Evolutionary conservation across 2,329 filamentous ascomycete species (phyloP).

Genomic region (Talaromyces funiculosus): DNA sequence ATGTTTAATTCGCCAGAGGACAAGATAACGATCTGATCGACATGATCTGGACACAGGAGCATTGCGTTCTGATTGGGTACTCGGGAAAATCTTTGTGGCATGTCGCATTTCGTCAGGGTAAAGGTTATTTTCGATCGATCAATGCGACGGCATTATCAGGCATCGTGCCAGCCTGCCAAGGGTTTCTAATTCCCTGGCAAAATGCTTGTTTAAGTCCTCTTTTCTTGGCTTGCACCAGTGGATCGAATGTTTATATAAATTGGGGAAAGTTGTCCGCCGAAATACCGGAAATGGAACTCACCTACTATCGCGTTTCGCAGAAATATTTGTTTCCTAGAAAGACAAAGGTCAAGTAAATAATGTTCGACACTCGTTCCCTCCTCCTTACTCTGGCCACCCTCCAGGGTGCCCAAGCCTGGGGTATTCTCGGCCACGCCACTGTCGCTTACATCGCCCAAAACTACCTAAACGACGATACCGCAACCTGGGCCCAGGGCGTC

Average conservation of each 20-base stretch:
- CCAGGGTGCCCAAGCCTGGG: conserved; percentile 42
- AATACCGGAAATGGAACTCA: not conserved
- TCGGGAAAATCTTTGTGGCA: not conserved
- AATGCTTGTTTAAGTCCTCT: not conserved
- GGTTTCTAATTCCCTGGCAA: not conserved
- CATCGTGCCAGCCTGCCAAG: not conserved
- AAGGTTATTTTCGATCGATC: not conserved
- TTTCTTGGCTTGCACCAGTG: not conserved
- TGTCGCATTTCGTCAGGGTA: not conserved
- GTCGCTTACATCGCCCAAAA: conserved; percentile 51
- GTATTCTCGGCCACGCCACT: conserved; percentile 49
- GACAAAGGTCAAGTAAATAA: not conserved
- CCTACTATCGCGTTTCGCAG: not conserved
- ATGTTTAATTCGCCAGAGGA: not conserved
- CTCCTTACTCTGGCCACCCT: conserved; percentile 3
- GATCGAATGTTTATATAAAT: not conserved
- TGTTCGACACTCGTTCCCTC: not conserved
- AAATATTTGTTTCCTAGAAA: not conserved
- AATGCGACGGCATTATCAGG: conserved; percentile 2
- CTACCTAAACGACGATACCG: conserved; percentile 41
- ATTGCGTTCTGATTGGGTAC: not conserved
- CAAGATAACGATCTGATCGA: not conserved
- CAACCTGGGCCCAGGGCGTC: conserved; percentile 40
- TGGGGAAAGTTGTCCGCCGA: not conserved
- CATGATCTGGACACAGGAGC: not conserved